Evolutionary conservation across 176 grass and related monocot genomes (phyloP).

Genomic region (Zizania latifolia): DNA sequence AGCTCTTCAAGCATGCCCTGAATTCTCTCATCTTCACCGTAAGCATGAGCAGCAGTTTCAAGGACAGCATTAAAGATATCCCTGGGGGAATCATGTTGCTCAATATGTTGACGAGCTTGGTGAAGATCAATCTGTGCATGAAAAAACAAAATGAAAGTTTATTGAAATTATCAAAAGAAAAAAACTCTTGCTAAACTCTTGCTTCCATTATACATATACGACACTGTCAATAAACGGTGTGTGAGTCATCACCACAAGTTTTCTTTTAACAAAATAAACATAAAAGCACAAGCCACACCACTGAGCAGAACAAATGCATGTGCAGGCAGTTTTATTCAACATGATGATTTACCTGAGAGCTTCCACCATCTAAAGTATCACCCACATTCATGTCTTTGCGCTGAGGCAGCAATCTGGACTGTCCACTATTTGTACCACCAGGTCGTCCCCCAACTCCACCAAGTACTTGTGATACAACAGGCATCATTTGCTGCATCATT

Average conservation of each 20-base stretch:
- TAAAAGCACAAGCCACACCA: neutral
- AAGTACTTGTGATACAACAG: constrained; percentile 77
- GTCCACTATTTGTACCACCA: constrained; percentile 20
- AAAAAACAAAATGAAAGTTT: neutral
- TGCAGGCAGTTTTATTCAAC: neutral
- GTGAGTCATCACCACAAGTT: neutral
- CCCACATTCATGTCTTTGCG: constrained; percentile 9
- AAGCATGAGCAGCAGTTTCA: constrained; percentile 42
- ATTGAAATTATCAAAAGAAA: neutral
- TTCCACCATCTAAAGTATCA: neutral
- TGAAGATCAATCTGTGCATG: constrained; percentile 58
- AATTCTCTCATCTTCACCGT: constrained; percentile 43
- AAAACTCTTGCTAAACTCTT: neutral
- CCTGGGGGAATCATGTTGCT: constrained; percentile 45
- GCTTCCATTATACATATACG: neutral
- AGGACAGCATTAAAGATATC: constrained; percentile 68
- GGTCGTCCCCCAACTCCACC: constrained; percentile 28
- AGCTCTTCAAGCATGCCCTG: constrained; percentile 51
- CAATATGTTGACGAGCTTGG: constrained; percentile 54
- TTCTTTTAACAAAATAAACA: neutral
- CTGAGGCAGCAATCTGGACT: constrained; percentile 19
- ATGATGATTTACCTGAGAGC: constrained; percentile 37
- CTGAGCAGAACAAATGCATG: neutral
- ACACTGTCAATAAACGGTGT: neutral
- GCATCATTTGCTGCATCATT: constrained; percentile 96